These are phyloP conservation scores for Ammopiptanthus mongolicus DNA, from an alignment of 306 rosid species.

Conservation along the genomic window DNA sequence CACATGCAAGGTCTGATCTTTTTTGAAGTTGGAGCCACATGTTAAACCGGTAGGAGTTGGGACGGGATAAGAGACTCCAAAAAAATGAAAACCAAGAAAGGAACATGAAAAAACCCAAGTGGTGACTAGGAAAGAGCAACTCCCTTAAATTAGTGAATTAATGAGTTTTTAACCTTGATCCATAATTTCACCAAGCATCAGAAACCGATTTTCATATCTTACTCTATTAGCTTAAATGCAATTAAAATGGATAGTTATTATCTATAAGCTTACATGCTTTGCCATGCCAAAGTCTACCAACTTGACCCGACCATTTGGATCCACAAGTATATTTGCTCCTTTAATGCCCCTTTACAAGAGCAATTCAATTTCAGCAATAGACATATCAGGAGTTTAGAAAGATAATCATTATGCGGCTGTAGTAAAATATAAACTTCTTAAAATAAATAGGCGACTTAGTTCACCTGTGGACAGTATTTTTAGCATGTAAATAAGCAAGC, in stretches of 20 bases:
- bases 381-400: slow-evolving; percentile 1
- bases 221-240: slow-evolving; percentile 16
- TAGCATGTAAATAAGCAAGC: slow-evolving; percentile 91
- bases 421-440: slow-evolving; percentile 7
- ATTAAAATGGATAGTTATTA: not conserved
- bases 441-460: slow-evolving; percentile 17
- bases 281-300: slow-evolving; percentile 99
- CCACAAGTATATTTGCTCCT: slow-evolving; percentile 98
- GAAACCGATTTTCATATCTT: not conserved
- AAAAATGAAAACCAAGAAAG: too few species aligned
- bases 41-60: not conserved
- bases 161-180: not conserved
- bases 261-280: slow-evolving; percentile 77
- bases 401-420: slow-evolving; percentile 1
- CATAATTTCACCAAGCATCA: not conserved
- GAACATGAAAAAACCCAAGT: too few species aligned
- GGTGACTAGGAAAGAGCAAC: not conserved
- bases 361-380: slow-evolving; percentile 8
- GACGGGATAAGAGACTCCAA: not conserved
- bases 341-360: slow-evolving; percentile 77
- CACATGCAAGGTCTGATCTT: not conserved
- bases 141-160: not conserved
- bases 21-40: not conserved
- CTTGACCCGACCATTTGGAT: slow-evolving; percentile 90
- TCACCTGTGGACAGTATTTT: slow-evolving; percentile 95